Evolutionary conservation across 75 land plant genomes (phyloP).

Genomic region (Pinus tabuliformis): DNA sequence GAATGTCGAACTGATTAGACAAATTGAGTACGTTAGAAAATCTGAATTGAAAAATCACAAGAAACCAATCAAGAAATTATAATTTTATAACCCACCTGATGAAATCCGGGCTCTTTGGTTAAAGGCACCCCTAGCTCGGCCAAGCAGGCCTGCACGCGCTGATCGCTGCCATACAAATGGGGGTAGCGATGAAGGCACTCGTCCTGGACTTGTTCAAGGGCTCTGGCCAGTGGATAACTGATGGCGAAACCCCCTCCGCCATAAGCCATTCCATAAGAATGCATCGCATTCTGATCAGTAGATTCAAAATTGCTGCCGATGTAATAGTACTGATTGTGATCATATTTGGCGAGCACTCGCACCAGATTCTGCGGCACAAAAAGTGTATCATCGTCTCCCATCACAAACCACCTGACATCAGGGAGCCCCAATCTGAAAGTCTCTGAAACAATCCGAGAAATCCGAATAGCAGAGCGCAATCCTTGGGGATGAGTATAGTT

Average conservation of each 20-base stretch:
- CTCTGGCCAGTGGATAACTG: constrained; percentile 52
- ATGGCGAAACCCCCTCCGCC: constrained; percentile 74
- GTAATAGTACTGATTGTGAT: constrained; percentile 39
- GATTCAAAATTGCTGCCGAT: constrained; percentile 55
- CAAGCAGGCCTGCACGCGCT: constrained; percentile 63
- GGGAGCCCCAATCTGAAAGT: constrained; percentile 31
- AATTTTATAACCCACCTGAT: constrained; percentile 39
- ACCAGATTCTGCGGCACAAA: constrained; percentile 48
- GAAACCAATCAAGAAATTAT: background rate
- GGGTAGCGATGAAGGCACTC: constrained; percentile 46
- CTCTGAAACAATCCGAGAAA: constrained; percentile 73
- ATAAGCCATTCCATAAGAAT: constrained; percentile 62
- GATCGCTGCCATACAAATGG: constrained; percentile 55
- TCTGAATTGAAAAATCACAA: background rate
- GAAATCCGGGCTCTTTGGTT: constrained; percentile 59
- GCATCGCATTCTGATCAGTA: constrained; percentile 40
- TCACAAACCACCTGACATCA: constrained; percentile 63
- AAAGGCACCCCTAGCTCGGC: constrained; percentile 68
- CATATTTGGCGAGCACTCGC: constrained; percentile 35
- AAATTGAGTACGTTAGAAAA: background rate
- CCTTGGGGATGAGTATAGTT: constrained; percentile 38
- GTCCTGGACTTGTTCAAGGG: constrained; percentile 52
- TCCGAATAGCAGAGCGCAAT: constrained; percentile 45
- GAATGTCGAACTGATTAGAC: constrained; percentile 57
- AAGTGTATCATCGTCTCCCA: constrained; percentile 65